Conservation (phyloP, 176 grass and related monocot species). For the Bothriochloa decipiens region DNA sequence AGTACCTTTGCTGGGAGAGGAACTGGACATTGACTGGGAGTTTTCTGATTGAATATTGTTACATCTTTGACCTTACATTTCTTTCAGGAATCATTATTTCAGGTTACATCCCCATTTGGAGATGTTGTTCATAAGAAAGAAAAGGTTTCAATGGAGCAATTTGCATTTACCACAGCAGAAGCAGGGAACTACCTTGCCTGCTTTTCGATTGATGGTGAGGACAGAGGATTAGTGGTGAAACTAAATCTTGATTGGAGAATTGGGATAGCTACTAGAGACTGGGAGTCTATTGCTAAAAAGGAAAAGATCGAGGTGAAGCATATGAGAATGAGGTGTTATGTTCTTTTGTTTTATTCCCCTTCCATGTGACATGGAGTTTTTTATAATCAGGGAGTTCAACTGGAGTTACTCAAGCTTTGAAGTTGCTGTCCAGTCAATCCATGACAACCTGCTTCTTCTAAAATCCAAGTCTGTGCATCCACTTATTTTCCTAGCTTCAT, state of each 20-base stretch:
- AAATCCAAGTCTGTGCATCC: constrained; percentile 56
- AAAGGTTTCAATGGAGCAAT: constrained; percentile 55
- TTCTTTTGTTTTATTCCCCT: background rate
- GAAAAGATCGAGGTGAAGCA: constrained; percentile 72
- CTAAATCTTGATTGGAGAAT: constrained; percentile 86
- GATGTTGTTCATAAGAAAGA: constrained; percentile 59
- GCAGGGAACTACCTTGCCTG: constrained; percentile 77
- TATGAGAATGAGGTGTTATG: constrained; percentile 2
- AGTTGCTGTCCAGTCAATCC: constrained; percentile 57
- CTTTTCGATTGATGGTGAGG: constrained; percentile 58
- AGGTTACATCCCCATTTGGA: constrained; percentile 80
- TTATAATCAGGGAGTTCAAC: constrained; percentile 65
- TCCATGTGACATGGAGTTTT: constrained; percentile 36
- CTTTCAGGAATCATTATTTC: constrained; percentile 4
- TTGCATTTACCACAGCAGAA: constrained; percentile 80
- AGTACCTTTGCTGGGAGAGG: background rate
- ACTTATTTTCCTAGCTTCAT: constrained; percentile 10
- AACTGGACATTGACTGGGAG: background rate
- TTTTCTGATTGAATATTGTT: background rate
- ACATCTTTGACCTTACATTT: background rate
- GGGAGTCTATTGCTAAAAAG: constrained; percentile 72
- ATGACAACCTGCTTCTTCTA: constrained; percentile 63
- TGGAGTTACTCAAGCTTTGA: constrained; percentile 86
- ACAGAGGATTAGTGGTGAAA: constrained; percentile 55
- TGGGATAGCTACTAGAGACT: constrained; percentile 72